Base-by-base conservation (phyloP, 169 alveolate species). In the Cryptosporidium parvum region DNA sequence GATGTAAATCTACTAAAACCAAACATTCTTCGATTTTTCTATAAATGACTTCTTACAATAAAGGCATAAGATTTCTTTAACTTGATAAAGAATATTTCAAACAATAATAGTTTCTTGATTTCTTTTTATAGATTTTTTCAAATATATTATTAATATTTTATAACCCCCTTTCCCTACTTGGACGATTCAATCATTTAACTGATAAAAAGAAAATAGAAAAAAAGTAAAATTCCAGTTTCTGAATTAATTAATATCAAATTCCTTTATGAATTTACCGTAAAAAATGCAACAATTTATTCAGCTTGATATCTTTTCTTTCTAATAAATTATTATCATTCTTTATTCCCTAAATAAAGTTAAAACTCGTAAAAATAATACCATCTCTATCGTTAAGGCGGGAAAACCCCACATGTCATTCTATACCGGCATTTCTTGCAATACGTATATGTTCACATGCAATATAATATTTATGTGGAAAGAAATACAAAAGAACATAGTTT, bases 1-100 rank as follows among this genome's bases (percentile, higher is more conserved):
- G 89, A 39, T 59, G 89, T 42, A 65, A 80, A 80, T 16, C 89
- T 80, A 29, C 80, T 80, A 29, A 80, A 80, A 23, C 89, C 89
- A 26, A 80, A 80, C 89, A 80, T 80, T 3, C 23, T 48, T 48
- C 4, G 21, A n/a, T 48, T 18, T 6, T 39, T 61, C 3, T 31
- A 1, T 1, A 31, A 31, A 31, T 31, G 3, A 29, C 12, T 58
- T 26, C 37, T 26, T 10, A 18, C 67, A 9, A 3, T 56, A 8
- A 56, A 21, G 21, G 12, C 67, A 26, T 56, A 56, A 23, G n/a
- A n/a, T 21, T 26, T 4, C 12, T 26, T 56, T 56, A 3, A 23
- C 21, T 56, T 56, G n/a, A 53, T n/a, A n/a, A 23, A 56, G 23
- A 26, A 56, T 56, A 56, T 21, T 53, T 53, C 0, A 21, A 21